These are phyloP conservation scores for Canariomyces notabilis DNA, from an alignment of 2,329 filamentous ascomycete genomes.

Conservation along the genomic window DNA sequence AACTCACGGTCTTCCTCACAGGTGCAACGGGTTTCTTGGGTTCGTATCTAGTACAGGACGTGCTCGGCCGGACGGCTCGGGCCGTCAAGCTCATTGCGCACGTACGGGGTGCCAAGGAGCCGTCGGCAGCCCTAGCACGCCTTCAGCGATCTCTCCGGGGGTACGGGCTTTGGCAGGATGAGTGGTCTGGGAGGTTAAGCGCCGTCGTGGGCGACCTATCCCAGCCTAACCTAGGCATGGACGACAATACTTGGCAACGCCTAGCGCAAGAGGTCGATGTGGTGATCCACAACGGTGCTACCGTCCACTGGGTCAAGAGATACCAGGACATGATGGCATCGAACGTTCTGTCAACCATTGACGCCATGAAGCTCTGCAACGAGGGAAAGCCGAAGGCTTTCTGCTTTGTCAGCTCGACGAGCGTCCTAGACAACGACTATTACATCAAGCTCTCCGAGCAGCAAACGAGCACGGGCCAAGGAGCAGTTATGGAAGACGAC, in stretches of 20 bases:
- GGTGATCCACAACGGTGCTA: conserved; percentile 77
- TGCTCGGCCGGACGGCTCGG: conserved; percentile 57
- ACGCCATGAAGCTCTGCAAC: conserved; percentile 70
- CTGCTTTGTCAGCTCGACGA: conserved; percentile 77
- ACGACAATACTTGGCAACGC: conserved; percentile 57
- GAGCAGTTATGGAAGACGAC: conserved; percentile 67
- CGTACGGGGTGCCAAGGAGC: conserved; percentile 62
- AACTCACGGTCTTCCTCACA: conserved; percentile 69
- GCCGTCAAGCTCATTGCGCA: conserved; percentile 65
- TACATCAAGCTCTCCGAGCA: conserved; percentile 70
- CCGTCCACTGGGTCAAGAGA: conserved; percentile 74
- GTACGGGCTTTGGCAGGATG: conserved; percentile 73
- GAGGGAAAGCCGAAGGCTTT: conserved; percentile 73
- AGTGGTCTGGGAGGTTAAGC: conserved; percentile 61
- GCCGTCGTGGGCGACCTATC: conserved; percentile 70
- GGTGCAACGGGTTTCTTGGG: conserved; percentile 89
- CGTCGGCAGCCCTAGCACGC: conserved; percentile 56
- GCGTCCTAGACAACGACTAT: conserved; percentile 74
- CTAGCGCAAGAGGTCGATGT: conserved; percentile 64
- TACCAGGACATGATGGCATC: conserved; percentile 67
- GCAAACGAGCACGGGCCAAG: conserved; percentile 54
- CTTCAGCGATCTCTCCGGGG: conserved; percentile 63
- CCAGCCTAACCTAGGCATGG: conserved; percentile 68
- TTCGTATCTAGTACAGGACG: conserved; percentile 69
- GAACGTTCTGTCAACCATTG: conserved; percentile 79